Conservation (phyloP, 1,284 basidiomycete species). For the Fistulinella cinereoalba region DNA sequence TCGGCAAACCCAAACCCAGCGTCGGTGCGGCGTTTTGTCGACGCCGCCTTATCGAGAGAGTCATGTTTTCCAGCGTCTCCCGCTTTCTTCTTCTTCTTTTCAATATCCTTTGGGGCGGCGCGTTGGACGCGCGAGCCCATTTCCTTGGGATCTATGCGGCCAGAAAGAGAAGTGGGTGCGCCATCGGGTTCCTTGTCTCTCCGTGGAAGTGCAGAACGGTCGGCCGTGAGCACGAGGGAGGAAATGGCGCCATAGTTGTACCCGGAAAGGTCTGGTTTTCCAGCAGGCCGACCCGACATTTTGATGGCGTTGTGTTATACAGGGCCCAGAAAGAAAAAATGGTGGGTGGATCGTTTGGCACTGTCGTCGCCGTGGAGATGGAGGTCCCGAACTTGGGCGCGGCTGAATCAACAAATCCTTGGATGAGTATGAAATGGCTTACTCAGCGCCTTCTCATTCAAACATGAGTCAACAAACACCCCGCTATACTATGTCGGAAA, state of each 20-base stretch:
- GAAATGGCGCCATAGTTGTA: constrained; percentile 93
- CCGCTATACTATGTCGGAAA: no score
- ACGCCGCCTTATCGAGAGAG: constrained; percentile 51
- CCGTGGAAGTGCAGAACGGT: constrained; percentile 70
- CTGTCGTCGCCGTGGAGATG: constrained; percentile 10
- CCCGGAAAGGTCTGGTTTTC: constrained; percentile 74
- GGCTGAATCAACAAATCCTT: no score
- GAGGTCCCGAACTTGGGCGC: no score
- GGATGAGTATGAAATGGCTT: constrained; percentile 4
- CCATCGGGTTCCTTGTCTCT: constrained; percentile 95
- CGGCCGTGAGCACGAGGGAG: constrained; percentile 82
- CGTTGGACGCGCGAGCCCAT: constrained; percentile 93
- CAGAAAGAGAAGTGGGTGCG: constrained; percentile 89
- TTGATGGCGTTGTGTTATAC: constrained; percentile 9
- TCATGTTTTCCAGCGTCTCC: constrained; percentile 44
- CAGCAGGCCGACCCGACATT: constrained; percentile 45
- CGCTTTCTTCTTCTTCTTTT: constrained; percentile 92
- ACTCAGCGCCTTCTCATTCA: constrained; percentile 20
- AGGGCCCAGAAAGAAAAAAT: not conserved
- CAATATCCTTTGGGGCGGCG: constrained; percentile 86
- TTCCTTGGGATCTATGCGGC: constrained; percentile 85
- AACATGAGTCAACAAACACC: constrained; percentile 20
- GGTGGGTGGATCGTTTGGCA: constrained; percentile 4
- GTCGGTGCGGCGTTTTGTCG: constrained; percentile 49
- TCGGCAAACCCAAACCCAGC: constrained; percentile 78